phyloP scores from a whole-genome alignment of 805 yeast species.

The Starmerella roubikii region DNA sequence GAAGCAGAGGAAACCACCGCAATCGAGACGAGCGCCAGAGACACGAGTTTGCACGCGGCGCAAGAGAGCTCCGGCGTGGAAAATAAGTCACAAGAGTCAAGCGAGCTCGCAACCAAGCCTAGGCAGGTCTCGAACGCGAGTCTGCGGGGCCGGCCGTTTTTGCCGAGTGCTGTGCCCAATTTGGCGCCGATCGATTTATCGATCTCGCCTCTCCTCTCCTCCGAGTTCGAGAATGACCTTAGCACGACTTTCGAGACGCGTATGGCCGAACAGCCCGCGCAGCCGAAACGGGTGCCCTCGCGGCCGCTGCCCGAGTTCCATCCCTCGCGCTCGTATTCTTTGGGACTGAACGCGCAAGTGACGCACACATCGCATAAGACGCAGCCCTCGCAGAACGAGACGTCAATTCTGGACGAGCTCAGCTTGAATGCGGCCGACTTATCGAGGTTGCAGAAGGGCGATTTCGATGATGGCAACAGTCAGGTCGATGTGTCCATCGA shows the following conservation, averaged over 20 bases:
- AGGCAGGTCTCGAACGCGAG: conserved; percentile 2
- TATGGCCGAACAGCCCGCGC: background rate
- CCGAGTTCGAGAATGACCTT: conserved; percentile 1
- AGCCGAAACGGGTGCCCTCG: background rate
- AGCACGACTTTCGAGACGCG: background rate
- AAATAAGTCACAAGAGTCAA: too few relatives aligned
- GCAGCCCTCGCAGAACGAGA: background rate
- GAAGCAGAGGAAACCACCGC: too few relatives aligned
- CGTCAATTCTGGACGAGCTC: conserved; percentile 9
- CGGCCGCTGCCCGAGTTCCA: conserved; percentile 1
- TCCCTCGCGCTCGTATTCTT: background rate
- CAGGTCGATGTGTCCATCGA: conserved; percentile 7
- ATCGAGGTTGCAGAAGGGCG: conserved; percentile 1
- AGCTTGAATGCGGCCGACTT: conserved; percentile 8
- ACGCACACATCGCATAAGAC: background rate
- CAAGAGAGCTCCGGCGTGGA: too few relatives aligned
- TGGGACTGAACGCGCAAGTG: background rate
- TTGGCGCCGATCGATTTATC: conserved; percentile 9
- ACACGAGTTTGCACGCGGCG: too few relatives aligned
- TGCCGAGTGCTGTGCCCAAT: conserved; percentile 4
- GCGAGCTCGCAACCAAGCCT: background rate
- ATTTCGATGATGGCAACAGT: background rate
- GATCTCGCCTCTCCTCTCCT: conserved; percentile 4
- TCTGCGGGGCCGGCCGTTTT: conserved; percentile 4
- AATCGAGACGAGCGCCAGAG: too few relatives aligned